Percentiles rank a stretch among this genome's conserved stretches.
Conservation (phyloP, 768 basidiomycete genomes). For the Pholiota molesta region DNA sequence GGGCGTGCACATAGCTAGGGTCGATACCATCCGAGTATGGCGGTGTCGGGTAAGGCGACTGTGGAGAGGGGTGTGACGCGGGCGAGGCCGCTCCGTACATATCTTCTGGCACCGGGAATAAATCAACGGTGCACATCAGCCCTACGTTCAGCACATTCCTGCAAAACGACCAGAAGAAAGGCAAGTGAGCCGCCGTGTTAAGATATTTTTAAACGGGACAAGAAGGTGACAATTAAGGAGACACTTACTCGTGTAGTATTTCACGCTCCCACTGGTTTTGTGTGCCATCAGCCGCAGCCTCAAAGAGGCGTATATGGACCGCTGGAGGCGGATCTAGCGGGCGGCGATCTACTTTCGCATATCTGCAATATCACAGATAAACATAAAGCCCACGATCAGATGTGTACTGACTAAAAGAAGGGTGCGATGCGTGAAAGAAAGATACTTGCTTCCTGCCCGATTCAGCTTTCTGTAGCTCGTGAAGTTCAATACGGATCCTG, state of each 20-base stretch:
- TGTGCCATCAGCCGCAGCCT: conserved; percentile 36
- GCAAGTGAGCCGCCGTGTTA: background rate
- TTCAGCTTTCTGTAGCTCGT: conserved; percentile 69
- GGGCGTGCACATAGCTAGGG: conserved; percentile 5
- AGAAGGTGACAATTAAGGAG: background rate
- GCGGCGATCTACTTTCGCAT: conserved; percentile 62
- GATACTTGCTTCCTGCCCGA: conserved; percentile 62
- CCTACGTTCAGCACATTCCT: conserved; percentile 61
- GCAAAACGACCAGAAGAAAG: background rate
- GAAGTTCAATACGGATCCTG: conserved; percentile 53
- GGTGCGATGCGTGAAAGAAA: background rate
- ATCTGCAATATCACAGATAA: conserved; percentile 37
- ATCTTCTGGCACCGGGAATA: conserved; percentile 60
- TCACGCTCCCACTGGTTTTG: conserved; percentile 50
- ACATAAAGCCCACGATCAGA: conserved; percentile 6
- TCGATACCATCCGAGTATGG: conserved; percentile 9
- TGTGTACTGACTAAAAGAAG: conserved; percentile 4
- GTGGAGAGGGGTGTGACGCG: conserved; percentile 17
- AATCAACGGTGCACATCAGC: conserved; percentile 71
- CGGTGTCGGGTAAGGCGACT: conserved; percentile 17
- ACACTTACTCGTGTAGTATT: conserved; percentile 50
- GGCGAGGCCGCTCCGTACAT: conserved; percentile 21
- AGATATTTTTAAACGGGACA: background rate
- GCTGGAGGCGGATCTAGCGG: conserved; percentile 72
- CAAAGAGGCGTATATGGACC: conserved; percentile 52